Evolutionary conservation across 768 basidiomycete species (phyloP).

Genomic region (Dioszegia crocea): DNA sequence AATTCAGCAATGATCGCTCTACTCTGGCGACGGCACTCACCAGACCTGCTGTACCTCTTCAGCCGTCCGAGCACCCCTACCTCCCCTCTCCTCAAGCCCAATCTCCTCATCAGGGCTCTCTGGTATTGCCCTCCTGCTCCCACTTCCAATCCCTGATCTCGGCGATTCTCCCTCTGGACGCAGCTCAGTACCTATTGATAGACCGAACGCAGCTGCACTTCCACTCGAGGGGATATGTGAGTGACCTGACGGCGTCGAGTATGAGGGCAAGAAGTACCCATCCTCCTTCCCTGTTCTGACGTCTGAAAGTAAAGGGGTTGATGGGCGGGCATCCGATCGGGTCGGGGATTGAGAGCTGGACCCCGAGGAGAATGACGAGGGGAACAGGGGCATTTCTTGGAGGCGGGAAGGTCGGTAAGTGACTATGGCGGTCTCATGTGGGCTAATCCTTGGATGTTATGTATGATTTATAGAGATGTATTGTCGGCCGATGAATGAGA

Average conservation of each 20-base stretch:
- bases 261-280: background rate
- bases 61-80: conserved; percentile 3
- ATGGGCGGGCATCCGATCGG: background rate
- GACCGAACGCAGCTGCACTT: background rate
- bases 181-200: no score
- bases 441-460: no score
- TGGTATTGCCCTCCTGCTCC: background rate
- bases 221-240: background rate
- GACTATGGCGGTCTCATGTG: background rate
- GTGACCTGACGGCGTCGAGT: background rate
- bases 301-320: conserved; percentile 2
- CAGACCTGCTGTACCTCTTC: conserved; percentile 8
- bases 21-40: no score
- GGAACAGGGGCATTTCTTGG: background rate
- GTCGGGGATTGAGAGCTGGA: background rate
- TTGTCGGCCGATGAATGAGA: background rate
- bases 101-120: background rate
- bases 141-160: background rate
- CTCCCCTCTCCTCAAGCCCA: background rate
- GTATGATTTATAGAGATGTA: background rate
- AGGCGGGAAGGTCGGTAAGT: background rate
- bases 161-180: background rate
- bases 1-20: conserved; percentile 33
- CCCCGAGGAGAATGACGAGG: background rate
- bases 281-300: background rate